These are phyloP conservation scores for Meyerozyma elateridarum DNA, from an alignment of 1,139 yeast genomes.

Conservation along the genomic window DNA sequence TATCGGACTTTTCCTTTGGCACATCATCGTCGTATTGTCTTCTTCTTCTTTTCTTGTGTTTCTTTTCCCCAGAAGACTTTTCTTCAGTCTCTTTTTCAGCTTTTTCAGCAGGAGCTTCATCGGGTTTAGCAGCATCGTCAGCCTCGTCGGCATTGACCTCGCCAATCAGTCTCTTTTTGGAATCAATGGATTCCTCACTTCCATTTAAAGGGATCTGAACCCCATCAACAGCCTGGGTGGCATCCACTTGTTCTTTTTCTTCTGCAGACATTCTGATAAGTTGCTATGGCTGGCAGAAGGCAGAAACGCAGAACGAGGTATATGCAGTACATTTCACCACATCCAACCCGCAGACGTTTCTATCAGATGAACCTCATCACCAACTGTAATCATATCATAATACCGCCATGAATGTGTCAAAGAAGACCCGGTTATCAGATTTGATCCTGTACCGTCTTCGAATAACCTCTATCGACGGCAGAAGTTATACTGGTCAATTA, in stretches of 20 bases:
- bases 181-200: conserved; percentile 10
- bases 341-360: neutral
- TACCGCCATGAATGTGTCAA: conserved; percentile 20
- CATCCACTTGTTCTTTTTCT: conserved; percentile 6
- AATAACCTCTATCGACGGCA: conserved; percentile 68
- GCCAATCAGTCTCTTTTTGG: conserved; percentile 9
- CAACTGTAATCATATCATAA: neutral
- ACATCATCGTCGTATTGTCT: conserved; percentile 47
- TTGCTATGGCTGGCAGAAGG: too few species aligned
- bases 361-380: conserved; percentile 3
- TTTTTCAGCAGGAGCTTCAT: conserved; percentile 9
- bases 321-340: too few species aligned
- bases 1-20: conserved; percentile 42
- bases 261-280: conserved; percentile 7
- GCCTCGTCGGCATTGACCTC: conserved; percentile 7
- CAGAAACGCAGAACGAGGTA: too few species aligned
- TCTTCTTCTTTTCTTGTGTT: conserved; percentile 44
- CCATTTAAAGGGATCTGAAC: too few species aligned
- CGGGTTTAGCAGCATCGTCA: conserved; percentile 9
- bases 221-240: conserved; percentile 3
- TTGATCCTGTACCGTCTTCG: conserved; percentile 70
- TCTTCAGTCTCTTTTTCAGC: conserved; percentile 13
- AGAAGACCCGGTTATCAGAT: conserved; percentile 58
- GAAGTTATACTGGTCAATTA: conserved; percentile 73
- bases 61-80: conserved; percentile 21